These are phyloP conservation scores for Powellomyces hirtus DNA, from an alignment of 192 early-diverging fungal species.

Conservation along the genomic window DNA sequence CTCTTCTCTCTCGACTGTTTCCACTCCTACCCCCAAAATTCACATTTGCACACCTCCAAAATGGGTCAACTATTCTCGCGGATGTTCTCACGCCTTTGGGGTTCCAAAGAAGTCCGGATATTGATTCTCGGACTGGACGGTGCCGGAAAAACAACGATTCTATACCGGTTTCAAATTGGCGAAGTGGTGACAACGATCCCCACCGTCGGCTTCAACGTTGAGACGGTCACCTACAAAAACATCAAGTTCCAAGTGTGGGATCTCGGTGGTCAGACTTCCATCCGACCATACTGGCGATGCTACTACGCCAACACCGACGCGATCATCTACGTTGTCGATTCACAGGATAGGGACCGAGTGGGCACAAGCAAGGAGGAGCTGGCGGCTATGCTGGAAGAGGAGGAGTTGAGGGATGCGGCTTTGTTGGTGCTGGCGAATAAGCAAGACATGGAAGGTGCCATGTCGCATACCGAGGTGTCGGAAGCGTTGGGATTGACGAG, in stretches of 20 bases:
- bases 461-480: conserved; percentile 85
- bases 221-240: conserved; percentile 95
- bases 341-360: conserved; percentile 86
- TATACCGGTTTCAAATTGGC: conserved; percentile 93
- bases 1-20: too few species aligned
- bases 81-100: conserved; percentile 78
- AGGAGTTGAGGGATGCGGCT: conserved; percentile 84
- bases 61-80: conserved; percentile 76
- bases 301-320: conserved; percentile 99
- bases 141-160: conserved; percentile 96
- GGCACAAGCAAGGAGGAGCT: conserved; percentile 86
- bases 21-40: not conserved
- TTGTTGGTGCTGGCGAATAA: conserved; percentile 97
- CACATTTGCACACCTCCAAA: too few species aligned
- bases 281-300: conserved; percentile 97
- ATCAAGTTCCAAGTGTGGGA: conserved; percentile 99
- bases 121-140: conserved; percentile 95
- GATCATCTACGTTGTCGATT: conserved; percentile 97
- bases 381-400: conserved; percentile 90
- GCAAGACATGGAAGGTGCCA: conserved; percentile 94
- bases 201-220: conserved; percentile 81
- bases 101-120: conserved; percentile 93
- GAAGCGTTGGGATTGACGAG: conserved; percentile 79
- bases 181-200: conserved; percentile 98
- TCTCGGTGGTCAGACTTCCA: conserved; percentile 85